Percentiles rank a stretch among this genome's conserved stretches.
These are phyloP conservation scores for Elsinoe ampelina DNA, from an alignment of 2,329 filamentous ascomycete species.

Conservation along the genomic window DNA sequence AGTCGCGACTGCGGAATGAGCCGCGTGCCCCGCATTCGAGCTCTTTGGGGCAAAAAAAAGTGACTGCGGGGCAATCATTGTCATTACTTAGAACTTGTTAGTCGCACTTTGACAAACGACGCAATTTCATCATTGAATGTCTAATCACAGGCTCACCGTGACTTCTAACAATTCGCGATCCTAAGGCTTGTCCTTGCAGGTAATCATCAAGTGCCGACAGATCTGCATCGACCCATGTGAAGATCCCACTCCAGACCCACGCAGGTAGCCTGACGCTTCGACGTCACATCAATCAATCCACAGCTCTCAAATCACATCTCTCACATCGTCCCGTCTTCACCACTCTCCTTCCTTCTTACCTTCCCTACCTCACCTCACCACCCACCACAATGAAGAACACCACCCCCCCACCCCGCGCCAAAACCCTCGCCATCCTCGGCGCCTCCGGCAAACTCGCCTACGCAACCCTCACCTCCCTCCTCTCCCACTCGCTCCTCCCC, in stretches of 20 bases:
- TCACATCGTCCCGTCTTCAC: not conserved
- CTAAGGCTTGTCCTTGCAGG: not conserved
- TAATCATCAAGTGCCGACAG: not conserved
- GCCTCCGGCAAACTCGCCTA: constrained; percentile 39
- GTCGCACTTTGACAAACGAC: not conserved
- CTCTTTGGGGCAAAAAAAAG: not conserved
- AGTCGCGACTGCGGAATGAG: not conserved
- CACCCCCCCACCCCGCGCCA: not conserved
- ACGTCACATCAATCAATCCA: constrained; percentile 7
- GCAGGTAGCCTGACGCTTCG: not conserved
- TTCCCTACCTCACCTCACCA: not conserved
- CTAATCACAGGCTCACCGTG: no score
- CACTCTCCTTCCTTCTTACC: not conserved
- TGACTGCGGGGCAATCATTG: not conserved
- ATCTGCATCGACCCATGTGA: not conserved
- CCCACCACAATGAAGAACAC: not conserved
- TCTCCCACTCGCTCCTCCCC: constrained; percentile 33
- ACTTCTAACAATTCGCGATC: not conserved
- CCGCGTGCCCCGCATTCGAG: not conserved
- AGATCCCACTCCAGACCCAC: not conserved
- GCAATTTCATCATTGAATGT: not conserved
- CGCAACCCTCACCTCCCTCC: constrained; percentile 34
- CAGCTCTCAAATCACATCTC: not conserved
- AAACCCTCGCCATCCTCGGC: constrained; percentile 33
- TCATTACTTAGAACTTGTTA: not conserved